These are phyloP conservation scores for Ophiostoma perfectum DNA, from an alignment of 2,329 filamentous ascomycete species.

Conservation along the genomic window DNA sequence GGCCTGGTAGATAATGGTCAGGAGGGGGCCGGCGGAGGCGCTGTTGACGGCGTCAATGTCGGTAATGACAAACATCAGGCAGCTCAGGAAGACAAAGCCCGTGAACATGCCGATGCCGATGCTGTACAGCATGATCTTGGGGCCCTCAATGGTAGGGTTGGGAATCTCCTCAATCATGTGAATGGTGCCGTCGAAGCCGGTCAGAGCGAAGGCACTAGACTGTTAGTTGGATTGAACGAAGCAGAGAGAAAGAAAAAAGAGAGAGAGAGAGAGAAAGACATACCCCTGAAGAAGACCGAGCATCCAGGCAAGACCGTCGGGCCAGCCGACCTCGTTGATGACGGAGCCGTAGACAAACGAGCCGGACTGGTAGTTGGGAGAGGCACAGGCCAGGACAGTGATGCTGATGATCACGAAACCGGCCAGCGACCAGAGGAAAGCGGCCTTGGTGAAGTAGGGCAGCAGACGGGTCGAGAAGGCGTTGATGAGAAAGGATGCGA, in stretches of 20 bases:
- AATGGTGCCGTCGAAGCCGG: conserved; percentile 49
- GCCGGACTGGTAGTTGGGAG: conserved; percentile 59
- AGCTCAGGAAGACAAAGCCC: conserved; percentile 44
- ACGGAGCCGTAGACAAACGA: conserved; percentile 63
- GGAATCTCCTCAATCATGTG: conserved; percentile 52
- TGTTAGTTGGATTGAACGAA: neutral
- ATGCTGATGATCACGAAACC: conserved; percentile 68
- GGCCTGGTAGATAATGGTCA: conserved; percentile 50
- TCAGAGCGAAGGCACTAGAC: conserved; percentile 40
- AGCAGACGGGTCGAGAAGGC: conserved; percentile 57
- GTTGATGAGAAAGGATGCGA: conserved; percentile 59
- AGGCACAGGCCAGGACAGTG: conserved; percentile 60
- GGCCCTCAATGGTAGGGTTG: conserved; percentile 44
- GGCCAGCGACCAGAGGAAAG: conserved; percentile 64
- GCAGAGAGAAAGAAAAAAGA: neutral
- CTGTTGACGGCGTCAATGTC: conserved; percentile 47
- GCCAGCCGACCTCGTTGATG: conserved; percentile 64
- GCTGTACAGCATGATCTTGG: conserved; percentile 61
- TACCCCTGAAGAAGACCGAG: conserved; percentile 35
- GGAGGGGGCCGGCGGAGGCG: conserved; percentile 35
- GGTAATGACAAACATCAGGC: conserved; percentile 59
- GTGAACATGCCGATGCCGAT: conserved; percentile 59
- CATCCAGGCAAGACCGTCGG: conserved; percentile 58
- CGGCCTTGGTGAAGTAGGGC: conserved; percentile 61
- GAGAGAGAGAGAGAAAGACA: neutral